phyloP scores from a whole-genome alignment of 1,284 basidiomycete species.

The Papiliotrema terrestris region DNA sequence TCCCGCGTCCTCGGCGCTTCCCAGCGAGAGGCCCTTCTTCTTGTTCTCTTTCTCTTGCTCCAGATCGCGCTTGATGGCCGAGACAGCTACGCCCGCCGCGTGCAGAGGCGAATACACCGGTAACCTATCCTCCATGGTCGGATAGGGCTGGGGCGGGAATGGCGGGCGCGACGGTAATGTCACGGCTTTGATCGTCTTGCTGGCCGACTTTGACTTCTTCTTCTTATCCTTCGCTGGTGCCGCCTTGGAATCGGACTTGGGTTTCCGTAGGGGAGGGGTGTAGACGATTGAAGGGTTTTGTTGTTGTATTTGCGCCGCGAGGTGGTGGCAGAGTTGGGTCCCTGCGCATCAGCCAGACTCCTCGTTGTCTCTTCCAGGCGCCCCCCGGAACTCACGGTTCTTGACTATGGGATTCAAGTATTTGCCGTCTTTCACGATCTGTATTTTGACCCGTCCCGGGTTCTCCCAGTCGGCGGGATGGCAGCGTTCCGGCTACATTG shows the following conservation, averaged over 20 bases:
- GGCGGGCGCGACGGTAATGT: conserved; percentile 33
- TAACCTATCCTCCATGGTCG: conserved; percentile 42
- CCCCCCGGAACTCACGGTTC: conserved; percentile 62
- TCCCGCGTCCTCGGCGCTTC: conserved; percentile 11
- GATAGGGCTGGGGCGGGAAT: conserved; percentile 36
- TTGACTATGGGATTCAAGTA: conserved; percentile 68
- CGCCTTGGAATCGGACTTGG: conserved; percentile 10
- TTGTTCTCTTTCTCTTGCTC: conserved; percentile 47
- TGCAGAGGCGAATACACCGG: conserved; percentile 45
- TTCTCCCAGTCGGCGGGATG: conserved; percentile 98
- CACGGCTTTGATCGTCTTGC: not conserved
- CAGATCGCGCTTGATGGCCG: conserved; percentile 43
- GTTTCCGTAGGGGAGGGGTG: conserved; percentile 41
- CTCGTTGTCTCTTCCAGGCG: not conserved
- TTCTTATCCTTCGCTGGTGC: not conserved
- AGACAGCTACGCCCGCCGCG: conserved; percentile 43
- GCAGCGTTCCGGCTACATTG: conserved; percentile 59
- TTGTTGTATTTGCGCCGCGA: conserved; percentile 70
- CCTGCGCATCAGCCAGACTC: conserved; percentile 54
- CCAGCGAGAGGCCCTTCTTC: conserved; percentile 35
- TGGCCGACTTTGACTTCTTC: conserved; percentile 2
- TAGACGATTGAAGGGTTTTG: conserved; percentile 69
- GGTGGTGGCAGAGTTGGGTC: conserved; percentile 73
- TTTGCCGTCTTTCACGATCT: conserved; percentile 76
- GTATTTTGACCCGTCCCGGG: conserved; percentile 85